Evolutionary conservation across 805 yeast genomes (phyloP), one percentile per base, ranked within the genome.

Genomic region (Schwanniomyces vanrijiae): DNA sequence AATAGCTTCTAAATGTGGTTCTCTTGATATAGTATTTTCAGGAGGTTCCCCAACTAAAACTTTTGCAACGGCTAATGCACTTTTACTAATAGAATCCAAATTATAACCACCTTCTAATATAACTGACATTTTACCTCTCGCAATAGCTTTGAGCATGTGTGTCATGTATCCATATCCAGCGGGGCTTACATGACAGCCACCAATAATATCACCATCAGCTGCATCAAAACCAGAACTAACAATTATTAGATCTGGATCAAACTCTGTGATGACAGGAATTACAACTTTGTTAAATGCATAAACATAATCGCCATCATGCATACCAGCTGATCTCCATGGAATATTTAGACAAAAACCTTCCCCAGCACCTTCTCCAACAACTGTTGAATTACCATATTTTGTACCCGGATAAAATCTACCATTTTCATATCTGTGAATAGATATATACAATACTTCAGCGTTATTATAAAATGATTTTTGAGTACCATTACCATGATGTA

Each of bases 401-500:
- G 96, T 89, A 4, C 98, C 97, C 0, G 99, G 99, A 61, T 94
- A 94, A 62, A 89, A 94, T 55, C 81, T 82, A 0, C 96, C 98
- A 53, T 86, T 81, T 59, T 94, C 98, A 62, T 88, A 92, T 53
- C 99, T 80, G 67, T 94, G 99, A 25, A 92, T 68, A 0, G 98
- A 91, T 39, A 94, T 82, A 66, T 94, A 94, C 29, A 94, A 75
- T 7, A 94, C 97, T 46, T 96, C 74, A 22, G 96, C 96, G 61
- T 94, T 97, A 53, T 88, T 80, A 55, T 81, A 81, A 56, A 94
- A 94, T 2, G 96, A 90, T 62, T 87, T 86, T 66, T 94, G 99
- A 1, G 99, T 94, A 34, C 99, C 99, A 65, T 94, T 94, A 21
- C 99, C 99, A 65, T 94, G 99, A 67, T 94, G 99, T 41, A 94